phyloP scores from a whole-genome alignment of 345 rosid species.

The Cardamine chenopodiifolia region DNA sequence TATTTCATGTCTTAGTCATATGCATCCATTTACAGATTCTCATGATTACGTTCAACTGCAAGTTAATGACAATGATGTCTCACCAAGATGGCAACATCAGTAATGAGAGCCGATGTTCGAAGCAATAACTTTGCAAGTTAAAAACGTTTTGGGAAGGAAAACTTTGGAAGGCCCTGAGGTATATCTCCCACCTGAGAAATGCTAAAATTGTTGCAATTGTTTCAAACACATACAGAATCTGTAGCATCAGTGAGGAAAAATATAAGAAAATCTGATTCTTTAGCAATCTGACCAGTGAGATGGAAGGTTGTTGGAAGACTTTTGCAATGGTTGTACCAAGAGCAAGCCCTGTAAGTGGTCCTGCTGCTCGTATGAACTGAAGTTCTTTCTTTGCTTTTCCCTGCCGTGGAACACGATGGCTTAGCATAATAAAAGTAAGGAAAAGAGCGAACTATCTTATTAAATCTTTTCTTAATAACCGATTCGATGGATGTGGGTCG shows the following conservation, averaged over 20 bases:
- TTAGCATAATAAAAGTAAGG: slow-evolving; percentile 8
- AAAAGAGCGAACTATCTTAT: not conserved
- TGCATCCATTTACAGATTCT: not conserved
- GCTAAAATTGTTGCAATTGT: slow-evolving; percentile 22
- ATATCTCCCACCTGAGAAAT: slow-evolving; percentile 86
- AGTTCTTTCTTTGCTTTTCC: slow-evolving; percentile 87
- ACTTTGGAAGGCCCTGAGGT: slow-evolving; percentile 93
- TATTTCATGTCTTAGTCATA: slow-evolving; percentile 7
- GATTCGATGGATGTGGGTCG: no score
- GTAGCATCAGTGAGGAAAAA: not conserved
- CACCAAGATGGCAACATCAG: slow-evolving; percentile 99
- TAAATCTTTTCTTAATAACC: no score
- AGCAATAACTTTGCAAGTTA: slow-evolving; percentile 63
- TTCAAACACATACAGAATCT: not conserved
- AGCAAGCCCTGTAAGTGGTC: slow-evolving; percentile 90
- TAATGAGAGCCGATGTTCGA: slow-evolving; percentile 88
- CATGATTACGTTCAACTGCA: slow-evolving; percentile 33
- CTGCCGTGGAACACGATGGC: slow-evolving; percentile 48
- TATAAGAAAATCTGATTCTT: not conserved
- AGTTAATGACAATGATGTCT: slow-evolving; percentile 39
- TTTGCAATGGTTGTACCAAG: slow-evolving; percentile 80
- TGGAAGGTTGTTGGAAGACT: slow-evolving; percentile 71
- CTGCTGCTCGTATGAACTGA: slow-evolving; percentile 81
- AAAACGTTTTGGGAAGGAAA: slow-evolving; percentile 76
- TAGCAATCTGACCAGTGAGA: slow-evolving; percentile 72